These are phyloP conservation scores for Lophium mytilinum DNA, from an alignment of 495 filamentous ascomycete genomes.

Conservation along the genomic window DNA sequence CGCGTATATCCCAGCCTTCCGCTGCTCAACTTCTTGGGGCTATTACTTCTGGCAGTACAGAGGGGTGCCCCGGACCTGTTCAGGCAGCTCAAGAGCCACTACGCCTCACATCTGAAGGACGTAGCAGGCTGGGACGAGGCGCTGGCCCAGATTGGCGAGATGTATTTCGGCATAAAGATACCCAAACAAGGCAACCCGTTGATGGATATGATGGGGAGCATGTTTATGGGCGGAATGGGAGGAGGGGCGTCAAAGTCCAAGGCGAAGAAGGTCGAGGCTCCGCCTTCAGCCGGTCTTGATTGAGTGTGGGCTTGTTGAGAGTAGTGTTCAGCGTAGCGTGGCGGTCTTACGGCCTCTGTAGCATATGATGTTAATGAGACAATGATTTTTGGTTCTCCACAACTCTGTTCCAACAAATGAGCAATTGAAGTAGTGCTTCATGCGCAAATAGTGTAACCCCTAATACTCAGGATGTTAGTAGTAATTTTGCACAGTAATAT, in stretches of 20 bases:
- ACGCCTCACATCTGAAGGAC: constrained; percentile 67
- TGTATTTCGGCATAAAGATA: constrained; percentile 94
- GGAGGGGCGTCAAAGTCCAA: constrained; percentile 17
- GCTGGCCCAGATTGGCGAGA: constrained; percentile 80
- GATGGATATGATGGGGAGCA: constrained; percentile 93
- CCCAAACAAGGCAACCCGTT: constrained; percentile 81
- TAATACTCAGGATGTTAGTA: too few species aligned
- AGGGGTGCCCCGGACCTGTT: constrained; percentile 74
- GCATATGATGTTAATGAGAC: too few species aligned
- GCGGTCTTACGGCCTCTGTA: too few species aligned
- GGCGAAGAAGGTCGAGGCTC: neutral
- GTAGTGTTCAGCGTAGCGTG: too few species aligned
- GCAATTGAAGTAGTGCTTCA: too few species aligned
- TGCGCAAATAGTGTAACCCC: too few species aligned
- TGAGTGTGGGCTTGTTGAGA: neutral
- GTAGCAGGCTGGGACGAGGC: constrained; percentile 71
- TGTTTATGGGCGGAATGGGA: constrained; percentile 68
- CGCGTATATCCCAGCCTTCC: constrained; percentile 81
- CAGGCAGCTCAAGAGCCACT: constrained; percentile 72
- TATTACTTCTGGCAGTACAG: constrained; percentile 77
- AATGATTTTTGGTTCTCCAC: too few species aligned
- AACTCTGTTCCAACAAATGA: too few species aligned
- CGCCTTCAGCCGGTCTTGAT: neutral
- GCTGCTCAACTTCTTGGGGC: constrained; percentile 81
- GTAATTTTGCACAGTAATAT: too few species aligned